Base-by-base conservation (phyloP, 208 protist genomes). In the Trypanosoma cruzi region DNA sequence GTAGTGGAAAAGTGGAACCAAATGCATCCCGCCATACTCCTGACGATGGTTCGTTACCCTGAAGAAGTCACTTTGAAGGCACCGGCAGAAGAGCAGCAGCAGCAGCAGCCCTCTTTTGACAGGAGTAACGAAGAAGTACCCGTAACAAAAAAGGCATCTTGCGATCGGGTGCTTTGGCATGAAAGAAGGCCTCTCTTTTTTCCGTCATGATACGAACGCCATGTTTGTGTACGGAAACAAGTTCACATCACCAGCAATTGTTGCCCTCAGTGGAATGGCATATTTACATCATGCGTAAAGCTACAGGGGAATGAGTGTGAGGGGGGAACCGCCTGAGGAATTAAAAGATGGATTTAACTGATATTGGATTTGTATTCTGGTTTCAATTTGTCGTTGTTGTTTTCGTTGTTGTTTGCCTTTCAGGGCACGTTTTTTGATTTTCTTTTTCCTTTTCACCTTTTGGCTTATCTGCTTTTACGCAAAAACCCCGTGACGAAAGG, bases 41-140 rank as follows among this genome's bases (percentile, higher is more conserved):
- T 92, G 22, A 74, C 79, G 14, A 53, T 78, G 2, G 79, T 96
- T 53, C 73, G 55, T n/a, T 93, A 93, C 75, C 90, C 90, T 0
- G 73, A 84, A 11, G 86, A 94, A 74, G 75, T 96, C 28, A 48
- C 70, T 37, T 48, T 67, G 6, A 87, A 92, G 64, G 90, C 90
- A 0, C 90, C 86, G 10, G 46, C 85, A 2, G 80, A 81, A 26
- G 14, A 63, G 32, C n/a, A 56, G 26, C 13, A 56, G 40, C 44
- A 5, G 44, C 44, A n/a, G n/a, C n/a, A n/a, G n/a, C n/a, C n/a
- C n/a, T n/a, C 44, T 49, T 29, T n/a, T 42, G 42, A 50, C 16
- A 36, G 18, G 13, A 37, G 60, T 11, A 37, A 67, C 18, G 31
- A 44, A 48, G 34, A 42, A 29, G n/a, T 16, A 6, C n/a, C 26